Conservation (phyloP, 2,329 filamentous ascomycete species). For the Leptosphaerulina australis region DNA sequence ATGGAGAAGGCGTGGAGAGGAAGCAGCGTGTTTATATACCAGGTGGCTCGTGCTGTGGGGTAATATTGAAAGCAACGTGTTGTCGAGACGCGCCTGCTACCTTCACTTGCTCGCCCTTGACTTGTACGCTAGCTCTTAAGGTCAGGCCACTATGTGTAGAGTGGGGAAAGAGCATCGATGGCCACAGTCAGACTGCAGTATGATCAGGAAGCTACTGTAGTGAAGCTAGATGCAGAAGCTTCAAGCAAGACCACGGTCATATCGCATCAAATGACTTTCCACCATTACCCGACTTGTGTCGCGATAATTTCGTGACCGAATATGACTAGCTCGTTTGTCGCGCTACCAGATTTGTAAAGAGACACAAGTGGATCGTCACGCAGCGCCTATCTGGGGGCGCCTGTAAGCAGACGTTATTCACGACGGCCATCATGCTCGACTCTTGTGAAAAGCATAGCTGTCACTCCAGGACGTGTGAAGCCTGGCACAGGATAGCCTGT, state of each 20-base stretch:
- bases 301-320: background rate
- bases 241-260: background rate
- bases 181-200: background rate
- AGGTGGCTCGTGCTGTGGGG: constrained; percentile 1
- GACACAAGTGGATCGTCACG: constrained; percentile 8
- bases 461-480: background rate
- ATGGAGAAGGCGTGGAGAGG: background rate
- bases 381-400: constrained; percentile 6
- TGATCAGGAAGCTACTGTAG: background rate
- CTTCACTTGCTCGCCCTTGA: constrained; percentile 3
- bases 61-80: constrained; percentile 3
- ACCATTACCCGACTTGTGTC: constrained; percentile 3
- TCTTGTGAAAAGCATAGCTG: background rate
- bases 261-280: background rate
- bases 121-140: background rate
- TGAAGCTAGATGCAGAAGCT: background rate
- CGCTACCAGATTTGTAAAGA: background rate
- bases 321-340: constrained; percentile 2
- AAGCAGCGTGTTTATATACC: constrained; percentile 14
- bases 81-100: constrained; percentile 13
- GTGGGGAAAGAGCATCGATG: background rate
- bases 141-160: background rate
- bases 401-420: constrained; percentile 5
- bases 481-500: background rate
- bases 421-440: background rate